Evolutionary conservation across 345 rosid genomes (phyloP), one percentile per base, ranked within the genome.

Genomic region (Salix udensis): DNA sequence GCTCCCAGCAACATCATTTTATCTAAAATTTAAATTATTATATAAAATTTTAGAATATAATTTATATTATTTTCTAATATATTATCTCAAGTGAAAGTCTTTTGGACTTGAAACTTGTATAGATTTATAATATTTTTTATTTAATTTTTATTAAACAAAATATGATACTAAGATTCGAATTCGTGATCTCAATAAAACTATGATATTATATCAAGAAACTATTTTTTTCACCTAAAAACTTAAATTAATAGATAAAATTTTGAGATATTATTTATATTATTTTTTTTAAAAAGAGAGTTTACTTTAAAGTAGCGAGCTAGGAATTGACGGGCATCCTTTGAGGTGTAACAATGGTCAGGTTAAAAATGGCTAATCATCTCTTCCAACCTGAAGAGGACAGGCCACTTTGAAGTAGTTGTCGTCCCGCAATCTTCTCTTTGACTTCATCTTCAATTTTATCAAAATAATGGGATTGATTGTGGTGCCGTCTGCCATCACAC

Each of bases 91-190:
- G 0, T 34, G 1, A 0, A 34, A 34, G 0, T 4, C 0, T 30
- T 30, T 30, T 34, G 2, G 0, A 34, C 6, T 34, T 34, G 2
- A 34, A 34, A 4, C 0, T 34, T 34, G 2, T 0, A 34, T 34
- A 34, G 1, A 34, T 34, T 30, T 0, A 30, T 30, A 30, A 0
- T 30, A 30, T 3, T 3, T 30, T 30, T 30, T 30, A 5, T 34
- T 34, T 34, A 34, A 4, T 4, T 34, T 34, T 34, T 34, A 34
- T 34, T 1, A 34, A 34, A 34, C 6, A 34, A 0, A 34, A 34
- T 4, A 34, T 34, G 0, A 0, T 4, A 1, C 0, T 4, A 7
- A 34, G 6, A 34, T 5, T 34, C 0, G 6, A 34, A 34, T 0
- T 34, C 6, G 0, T 34, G 37, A 34, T 1, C 5, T 5, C 4